A percentile compares a stretch with the other conserved stretches of the same genome.
Conservation (phyloP, 1,139 yeast species). For the Debaryomycetaceae sp. region DNA sequence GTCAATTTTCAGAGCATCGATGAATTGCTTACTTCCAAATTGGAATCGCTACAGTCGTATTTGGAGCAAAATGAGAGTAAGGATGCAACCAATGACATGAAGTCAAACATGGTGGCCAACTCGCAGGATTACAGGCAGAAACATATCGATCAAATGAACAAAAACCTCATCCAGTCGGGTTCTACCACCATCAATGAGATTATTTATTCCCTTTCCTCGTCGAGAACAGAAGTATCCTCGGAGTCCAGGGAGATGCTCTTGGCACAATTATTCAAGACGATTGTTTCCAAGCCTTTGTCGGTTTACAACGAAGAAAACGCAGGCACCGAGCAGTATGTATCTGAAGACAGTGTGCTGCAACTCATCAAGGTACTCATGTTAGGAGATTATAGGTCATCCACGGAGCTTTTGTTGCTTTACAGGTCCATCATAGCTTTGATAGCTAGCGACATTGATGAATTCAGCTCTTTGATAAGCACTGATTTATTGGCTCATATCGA, state of each 20-base stretch:
- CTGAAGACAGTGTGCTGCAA: constrained; percentile 34
- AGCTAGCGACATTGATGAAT: constrained; percentile 50
- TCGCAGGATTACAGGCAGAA: constrained; percentile 26
- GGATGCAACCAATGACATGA: constrained; percentile 6
- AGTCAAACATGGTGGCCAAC: constrained; percentile 9
- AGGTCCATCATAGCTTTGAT: constrained; percentile 43
- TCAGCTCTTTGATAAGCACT: constrained; percentile 42
- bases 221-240: constrained; percentile 46
- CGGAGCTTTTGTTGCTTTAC: constrained; percentile 41
- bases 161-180: constrained; percentile 33
- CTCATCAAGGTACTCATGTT: constrained; percentile 29
- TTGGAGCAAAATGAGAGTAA: constrained; percentile 13
- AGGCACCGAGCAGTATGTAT: constrained; percentile 31
- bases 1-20: constrained; percentile 38
- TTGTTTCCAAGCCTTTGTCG: constrained; percentile 40
- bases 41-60: constrained; percentile 29
- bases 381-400: constrained; percentile 37
- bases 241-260: constrained; percentile 48
- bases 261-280: constrained; percentile 48
- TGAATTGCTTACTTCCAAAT: constrained; percentile 35
- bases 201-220: constrained; percentile 32
- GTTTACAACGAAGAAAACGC: constrained; percentile 36
- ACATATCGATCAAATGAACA: constrained; percentile 29
- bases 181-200: constrained; percentile 41
- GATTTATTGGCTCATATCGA: constrained; percentile 36